These are phyloP conservation scores for Citrullus amarus DNA, from an alignment of 306 rosid species.

Conservation along the genomic window DNA sequence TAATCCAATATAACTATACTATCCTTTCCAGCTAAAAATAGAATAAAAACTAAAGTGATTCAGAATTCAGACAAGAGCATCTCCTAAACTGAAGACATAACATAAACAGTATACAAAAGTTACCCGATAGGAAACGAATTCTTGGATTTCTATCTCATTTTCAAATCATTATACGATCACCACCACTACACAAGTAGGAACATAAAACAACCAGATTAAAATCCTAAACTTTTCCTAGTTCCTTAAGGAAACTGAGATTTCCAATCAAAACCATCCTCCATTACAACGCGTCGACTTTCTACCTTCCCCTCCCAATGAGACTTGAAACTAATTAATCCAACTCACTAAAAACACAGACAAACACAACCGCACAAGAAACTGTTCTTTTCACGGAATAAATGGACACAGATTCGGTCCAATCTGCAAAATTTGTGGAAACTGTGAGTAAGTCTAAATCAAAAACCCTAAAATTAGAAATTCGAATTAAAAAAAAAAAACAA, in stretches of 20 bases:
- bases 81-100: background rate
- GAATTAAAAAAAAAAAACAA: background rate
- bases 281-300: background rate
- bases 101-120: background rate
- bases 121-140: background rate
- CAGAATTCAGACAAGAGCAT: background rate
- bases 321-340: background rate
- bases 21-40: background rate
- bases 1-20: background rate
- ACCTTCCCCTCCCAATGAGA: background rate
- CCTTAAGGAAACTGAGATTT: background rate
- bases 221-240: background rate
- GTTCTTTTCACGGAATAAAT: conserved; percentile 2
- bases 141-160: conserved; percentile 7
- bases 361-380: background rate
- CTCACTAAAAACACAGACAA: conserved; percentile 8
- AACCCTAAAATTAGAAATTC: conserved; percentile 20
- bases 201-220: background rate
- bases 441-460: conserved; percentile 20
- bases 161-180: background rate
- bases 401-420: conserved; percentile 19
- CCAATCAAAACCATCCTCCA: background rate
- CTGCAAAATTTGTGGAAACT: conserved; percentile 22
- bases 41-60: background rate
- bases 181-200: background rate